Conservation (phyloP, 192 early-diverging fungal species). For the Chytriomyces sp. region DNA sequence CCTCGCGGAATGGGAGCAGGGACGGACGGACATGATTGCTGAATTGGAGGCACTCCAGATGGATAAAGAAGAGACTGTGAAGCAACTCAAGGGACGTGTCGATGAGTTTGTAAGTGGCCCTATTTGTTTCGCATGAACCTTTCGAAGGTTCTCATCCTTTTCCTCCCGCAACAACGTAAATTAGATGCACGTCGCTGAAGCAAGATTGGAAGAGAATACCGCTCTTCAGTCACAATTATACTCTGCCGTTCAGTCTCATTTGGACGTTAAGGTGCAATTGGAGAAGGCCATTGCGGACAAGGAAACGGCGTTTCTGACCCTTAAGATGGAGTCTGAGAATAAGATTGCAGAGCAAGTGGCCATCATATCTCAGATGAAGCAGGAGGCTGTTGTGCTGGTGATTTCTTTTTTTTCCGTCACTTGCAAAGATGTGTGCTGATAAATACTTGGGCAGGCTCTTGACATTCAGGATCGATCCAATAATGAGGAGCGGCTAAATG, state of each 20-base stretch:
- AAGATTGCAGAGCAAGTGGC: not conserved
- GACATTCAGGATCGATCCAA: too few species aligned
- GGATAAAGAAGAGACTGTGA: not conserved
- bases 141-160: not conserved
- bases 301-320: not conserved
- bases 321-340: not conserved
- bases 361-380: not conserved
- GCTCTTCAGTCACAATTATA: too few species aligned
- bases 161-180: too few species aligned
- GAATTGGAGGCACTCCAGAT: not conserved
- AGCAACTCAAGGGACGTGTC: too few species aligned
- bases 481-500: too few species aligned
- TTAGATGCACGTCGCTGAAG: too few species aligned
- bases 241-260: too few species aligned
- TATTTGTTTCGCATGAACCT: not conserved
- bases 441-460: too few species aligned
- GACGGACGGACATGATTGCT: not conserved
- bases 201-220: too few species aligned
- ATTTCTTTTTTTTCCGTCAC: not conserved
- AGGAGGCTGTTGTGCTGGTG: not conserved
- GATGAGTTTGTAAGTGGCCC: not conserved
- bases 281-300: not conserved
- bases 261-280: not conserved
- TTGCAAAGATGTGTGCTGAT: too few species aligned
- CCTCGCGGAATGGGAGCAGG: not conserved